Percentiles rank a stretch among this genome's conserved stretches.
Conservation (phyloP, 2,329 filamentous ascomycete species). For the Monilinia aucupariae region DNA sequence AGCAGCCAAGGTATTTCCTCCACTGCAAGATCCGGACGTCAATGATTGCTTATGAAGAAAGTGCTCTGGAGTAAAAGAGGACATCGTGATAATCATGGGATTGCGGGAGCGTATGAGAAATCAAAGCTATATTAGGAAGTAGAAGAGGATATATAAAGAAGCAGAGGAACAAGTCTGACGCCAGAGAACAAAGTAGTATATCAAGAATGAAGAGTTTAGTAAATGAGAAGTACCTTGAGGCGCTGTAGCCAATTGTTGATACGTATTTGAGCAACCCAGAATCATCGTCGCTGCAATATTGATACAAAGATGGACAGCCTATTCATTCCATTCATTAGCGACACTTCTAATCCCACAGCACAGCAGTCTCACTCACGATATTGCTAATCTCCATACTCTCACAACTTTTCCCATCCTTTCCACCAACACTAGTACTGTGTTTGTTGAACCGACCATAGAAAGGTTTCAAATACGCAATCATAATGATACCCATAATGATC, state of each 20-base stretch:
- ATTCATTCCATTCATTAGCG: not conserved
- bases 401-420: slow-evolving; percentile 24
- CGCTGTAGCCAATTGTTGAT: slow-evolving; percentile 25
- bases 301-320: slow-evolving; percentile 23
- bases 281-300: slow-evolving; percentile 27
- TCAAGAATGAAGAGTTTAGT: too few relatives aligned
- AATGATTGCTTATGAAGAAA: too few relatives aligned
- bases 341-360: not conserved
- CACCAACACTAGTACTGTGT: slow-evolving; percentile 20
- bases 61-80: too few relatives aligned
- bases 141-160: too few relatives aligned
- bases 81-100: too few relatives aligned
- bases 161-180: too few relatives aligned
- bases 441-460: slow-evolving; percentile 19
- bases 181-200: too few relatives aligned
- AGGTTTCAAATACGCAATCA: slow-evolving; percentile 18
- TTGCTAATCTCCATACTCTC: slow-evolving; percentile 19
- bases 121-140: too few relatives aligned
- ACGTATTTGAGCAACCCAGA: slow-evolving; percentile 26
- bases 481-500: slow-evolving; percentile 22
- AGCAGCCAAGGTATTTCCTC: slow-evolving; percentile 23
- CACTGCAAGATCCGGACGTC: slow-evolving; percentile 5
- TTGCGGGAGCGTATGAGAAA: too few relatives aligned
- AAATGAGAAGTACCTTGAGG: not conserved
- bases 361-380: slow-evolving; percentile 15